Evolutionary conservation across 1,284 basidiomycete species (phyloP).

Genomic region (Fomes fomentarius): DNA sequence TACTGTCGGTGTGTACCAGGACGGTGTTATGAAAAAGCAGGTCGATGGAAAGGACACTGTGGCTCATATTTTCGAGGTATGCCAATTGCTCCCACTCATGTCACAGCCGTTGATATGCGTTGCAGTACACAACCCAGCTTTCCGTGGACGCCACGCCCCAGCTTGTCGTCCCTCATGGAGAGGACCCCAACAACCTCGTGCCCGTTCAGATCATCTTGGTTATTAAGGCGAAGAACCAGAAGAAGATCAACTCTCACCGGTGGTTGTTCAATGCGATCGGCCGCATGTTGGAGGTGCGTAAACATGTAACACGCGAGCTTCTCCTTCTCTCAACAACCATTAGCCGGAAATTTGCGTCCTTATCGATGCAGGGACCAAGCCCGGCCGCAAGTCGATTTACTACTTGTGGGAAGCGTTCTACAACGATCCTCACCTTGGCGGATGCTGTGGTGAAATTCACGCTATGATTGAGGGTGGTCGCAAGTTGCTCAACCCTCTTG

Average conservation of each 20-base stretch:
- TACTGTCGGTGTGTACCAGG: conserved; percentile 89
- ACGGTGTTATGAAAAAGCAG: conserved; percentile 96
- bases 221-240: conserved; percentile 96
- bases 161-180: conserved; percentile 86
- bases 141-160: conserved; percentile 90
- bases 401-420: conserved; percentile 96
- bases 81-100: background rate
- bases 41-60: conserved; percentile 93
- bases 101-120: conserved; percentile 2
- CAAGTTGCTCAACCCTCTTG: conserved; percentile 92
- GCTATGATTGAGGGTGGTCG: conserved; percentile 93
- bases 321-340: conserved; percentile 3
- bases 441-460: conserved; percentile 90
- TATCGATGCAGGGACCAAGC: conserved; percentile 94
- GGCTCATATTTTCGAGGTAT: conserved; percentile 88
- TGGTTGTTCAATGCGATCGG: conserved; percentile 99
- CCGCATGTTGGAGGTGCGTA: conserved; percentile 68
- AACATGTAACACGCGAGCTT: background rate
- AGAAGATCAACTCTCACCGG: conserved; percentile 96
- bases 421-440: conserved; percentile 75
- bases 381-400: conserved; percentile 95
- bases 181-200: conserved; percentile 89
- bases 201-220: conserved; percentile 97
- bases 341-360: conserved; percentile 91
- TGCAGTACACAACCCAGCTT: conserved; percentile 89